These are phyloP conservation scores for Candida glucosophila DNA, from an alignment of 1,139 yeast genomes.

Conservation along the genomic window DNA sequence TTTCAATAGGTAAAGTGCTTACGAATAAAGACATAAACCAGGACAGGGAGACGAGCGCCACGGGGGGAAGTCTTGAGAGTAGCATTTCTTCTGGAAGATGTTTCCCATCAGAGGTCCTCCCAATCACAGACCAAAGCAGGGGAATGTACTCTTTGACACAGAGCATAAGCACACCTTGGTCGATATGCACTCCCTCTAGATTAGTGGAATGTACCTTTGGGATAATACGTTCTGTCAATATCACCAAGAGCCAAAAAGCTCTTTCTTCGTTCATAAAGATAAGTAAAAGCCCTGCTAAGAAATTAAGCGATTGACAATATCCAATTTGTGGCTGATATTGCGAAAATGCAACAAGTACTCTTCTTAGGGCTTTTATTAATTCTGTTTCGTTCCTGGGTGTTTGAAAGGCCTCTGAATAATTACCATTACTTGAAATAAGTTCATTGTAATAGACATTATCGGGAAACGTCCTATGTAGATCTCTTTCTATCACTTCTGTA, in stretches of 20 bases:
- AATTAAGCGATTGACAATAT: slow-evolving; percentile 90
- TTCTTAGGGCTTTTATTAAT: slow-evolving; percentile 61
- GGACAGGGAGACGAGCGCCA: slow-evolving; percentile 86
- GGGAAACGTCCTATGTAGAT: slow-evolving; percentile 87
- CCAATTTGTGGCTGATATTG: slow-evolving; percentile 86
- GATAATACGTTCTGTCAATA: slow-evolving; percentile 72
- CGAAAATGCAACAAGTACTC: slow-evolving; percentile 80
- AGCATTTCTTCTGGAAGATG: slow-evolving; percentile 49
- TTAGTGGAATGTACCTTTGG: slow-evolving; percentile 90
- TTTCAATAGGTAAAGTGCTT: slow-evolving; percentile 80
- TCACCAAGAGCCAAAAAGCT: slow-evolving; percentile 93
- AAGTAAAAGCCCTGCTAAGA: slow-evolving; percentile 76
- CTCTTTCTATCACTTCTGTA: slow-evolving; percentile 88
- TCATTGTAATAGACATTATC: slow-evolving; percentile 70
- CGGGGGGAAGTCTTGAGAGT: slow-evolving; percentile 73
- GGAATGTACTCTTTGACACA: slow-evolving; percentile 82
- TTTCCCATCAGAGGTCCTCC: slow-evolving; percentile 35
- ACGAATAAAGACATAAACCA: slow-evolving; percentile 98
- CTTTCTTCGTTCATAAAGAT: slow-evolving; percentile 82
- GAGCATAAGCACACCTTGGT: slow-evolving; percentile 89
- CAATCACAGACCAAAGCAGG: slow-evolving; percentile 58
- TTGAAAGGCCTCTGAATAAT: slow-evolving; percentile 1
- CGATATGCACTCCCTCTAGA: slow-evolving; percentile 89
- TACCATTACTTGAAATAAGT: slow-evolving; percentile 4
- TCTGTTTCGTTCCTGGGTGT: slow-evolving; percentile 31